A percentile compares a stretch with the other conserved stretches of the same genome.
These are phyloP conservation scores for Pseudofabraea citricarpa DNA, from an alignment of 2,329 filamentous ascomycete species.

Conservation along the genomic window DNA sequence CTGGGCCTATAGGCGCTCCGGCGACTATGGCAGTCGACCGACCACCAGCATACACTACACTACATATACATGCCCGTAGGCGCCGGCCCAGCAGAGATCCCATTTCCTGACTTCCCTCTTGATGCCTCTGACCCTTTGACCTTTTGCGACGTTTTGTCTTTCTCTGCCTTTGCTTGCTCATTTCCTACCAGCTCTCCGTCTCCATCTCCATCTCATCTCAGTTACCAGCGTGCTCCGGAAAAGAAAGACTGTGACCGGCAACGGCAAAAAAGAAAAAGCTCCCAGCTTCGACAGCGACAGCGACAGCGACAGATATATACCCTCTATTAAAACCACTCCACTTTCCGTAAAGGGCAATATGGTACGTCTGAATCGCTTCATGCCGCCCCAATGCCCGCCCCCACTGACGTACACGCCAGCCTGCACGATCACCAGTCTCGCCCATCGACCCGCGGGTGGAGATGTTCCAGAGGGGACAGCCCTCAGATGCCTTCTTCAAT, in stretches of 20 bases:
- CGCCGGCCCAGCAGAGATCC: too few relatives aligned
- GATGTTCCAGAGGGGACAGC: slow-evolving; percentile 42
- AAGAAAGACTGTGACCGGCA: too few relatives aligned
- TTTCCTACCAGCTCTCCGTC: slow-evolving; percentile 17
- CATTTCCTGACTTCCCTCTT: too few relatives aligned
- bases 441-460: slow-evolving; percentile 26
- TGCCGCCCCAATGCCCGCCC: not conserved
- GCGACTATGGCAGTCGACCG: slow-evolving; percentile 11
- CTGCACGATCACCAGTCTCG: slow-evolving; percentile 18
- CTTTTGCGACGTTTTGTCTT: slow-evolving; percentile 14
- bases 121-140: slow-evolving; percentile 20
- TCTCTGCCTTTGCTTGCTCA: slow-evolving; percentile 9
- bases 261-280: slow-evolving; percentile 22
- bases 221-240: slow-evolving; percentile 3
- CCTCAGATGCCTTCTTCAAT: slow-evolving; percentile 57
- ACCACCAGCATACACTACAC: not conserved
- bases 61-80: slow-evolving; percentile 28
- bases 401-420: slow-evolving; percentile 18
- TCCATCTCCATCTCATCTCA: slow-evolving; percentile 7
- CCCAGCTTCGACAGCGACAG: too few relatives aligned
- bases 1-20: slow-evolving; percentile 22
- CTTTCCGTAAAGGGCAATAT: slow-evolving; percentile 15
- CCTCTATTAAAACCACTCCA: slow-evolving; percentile 16
- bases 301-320: slow-evolving; percentile 13
- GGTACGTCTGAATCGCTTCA: slow-evolving; percentile 18